Evolutionary conservation across 345 rosid species (phyloP), one percentile per base, ranked within the genome.

Genomic region (Salix udensis): DNA sequence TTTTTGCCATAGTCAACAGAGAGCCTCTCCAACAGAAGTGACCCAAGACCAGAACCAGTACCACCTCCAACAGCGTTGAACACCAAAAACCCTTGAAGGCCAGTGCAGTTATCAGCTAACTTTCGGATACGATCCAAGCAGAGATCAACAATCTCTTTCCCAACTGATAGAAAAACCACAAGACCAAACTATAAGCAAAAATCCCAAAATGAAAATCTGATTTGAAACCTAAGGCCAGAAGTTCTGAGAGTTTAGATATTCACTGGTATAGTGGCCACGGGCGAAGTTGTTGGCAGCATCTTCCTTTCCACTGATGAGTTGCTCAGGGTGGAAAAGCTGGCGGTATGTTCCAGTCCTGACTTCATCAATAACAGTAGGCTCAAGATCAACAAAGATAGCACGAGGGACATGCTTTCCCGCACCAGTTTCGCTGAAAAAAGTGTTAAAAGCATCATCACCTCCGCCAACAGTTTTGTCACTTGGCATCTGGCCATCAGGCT

Each of bases 401-500:
- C 81, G 76, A 24, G 81, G 81, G 23, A 78, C 81, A 55, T 78
- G 81, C 81, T 78, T 78, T 21, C 81, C 81, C 5, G 81, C 81
- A 34, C 81, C 81, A 26, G 81, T 78, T 40, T 78, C 81, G 4
- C 81, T 78, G 72, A 78, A 78, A 55, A 78, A 77, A 30, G 80
- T 77, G 76, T 77, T 77, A 53, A 77, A 77, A 34, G 80, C 80
- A 72, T 77, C 80, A 65, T 78, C 81, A 26, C 81, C 81, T 24
- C 81, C 81, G 24, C 81, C 81, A 6, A 78, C 77, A 23, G 77
- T 78, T 67, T 72, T 78, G 21, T 78, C 81, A 58, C 73, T 55
- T 5, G 81, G 81, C 81, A 78, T 78, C 76, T 78, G 76, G 67
- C 81, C 81, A 78, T 78, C 77, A 37, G 81, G 81, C 81, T 78